phyloP scores from a whole-genome alignment of 169 alveolate species.

The Cryptosporidium sp. region DNA sequence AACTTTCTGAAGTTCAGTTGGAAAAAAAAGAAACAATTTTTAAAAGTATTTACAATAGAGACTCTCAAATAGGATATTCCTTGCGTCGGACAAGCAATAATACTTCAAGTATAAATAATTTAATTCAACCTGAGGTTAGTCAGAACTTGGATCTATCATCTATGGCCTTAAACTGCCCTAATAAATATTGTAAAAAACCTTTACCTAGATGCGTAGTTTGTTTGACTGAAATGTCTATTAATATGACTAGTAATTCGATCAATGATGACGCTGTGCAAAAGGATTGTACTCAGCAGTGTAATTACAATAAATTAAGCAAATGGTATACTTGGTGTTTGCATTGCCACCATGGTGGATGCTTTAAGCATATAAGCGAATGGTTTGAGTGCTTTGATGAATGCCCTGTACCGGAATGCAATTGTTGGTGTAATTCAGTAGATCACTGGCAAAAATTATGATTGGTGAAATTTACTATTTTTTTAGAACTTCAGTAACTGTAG shows the following conservation, averaged over 20 bases:
- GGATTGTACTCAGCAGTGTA: background rate
- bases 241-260: background rate
- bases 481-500: background rate
- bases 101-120: background rate
- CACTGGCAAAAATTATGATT: conserved; percentile 1
- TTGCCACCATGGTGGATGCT: conserved; percentile 74
- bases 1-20: background rate
- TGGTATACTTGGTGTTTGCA: conserved; percentile 73
- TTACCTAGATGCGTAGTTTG: conserved; percentile 67
- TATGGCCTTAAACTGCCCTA: conserved; percentile 46
- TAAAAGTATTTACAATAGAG: background rate
- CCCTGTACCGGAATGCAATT: conserved; percentile 69
- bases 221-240: conserved; percentile 43
- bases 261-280: background rate
- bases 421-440: conserved; percentile 66
- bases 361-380: conserved; percentile 67
- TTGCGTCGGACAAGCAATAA: background rate
- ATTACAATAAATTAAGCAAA: background rate
- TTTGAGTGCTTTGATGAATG: conserved; percentile 73
- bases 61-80: background rate
- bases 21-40: conserved; percentile 8
- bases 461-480: background rate
- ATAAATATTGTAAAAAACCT: conserved; percentile 52
- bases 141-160: background rate
- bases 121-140: conserved; percentile 1